Base-by-base conservation (phyloP, 257 asterid genomes). In the Fraxinus americana region DNA sequence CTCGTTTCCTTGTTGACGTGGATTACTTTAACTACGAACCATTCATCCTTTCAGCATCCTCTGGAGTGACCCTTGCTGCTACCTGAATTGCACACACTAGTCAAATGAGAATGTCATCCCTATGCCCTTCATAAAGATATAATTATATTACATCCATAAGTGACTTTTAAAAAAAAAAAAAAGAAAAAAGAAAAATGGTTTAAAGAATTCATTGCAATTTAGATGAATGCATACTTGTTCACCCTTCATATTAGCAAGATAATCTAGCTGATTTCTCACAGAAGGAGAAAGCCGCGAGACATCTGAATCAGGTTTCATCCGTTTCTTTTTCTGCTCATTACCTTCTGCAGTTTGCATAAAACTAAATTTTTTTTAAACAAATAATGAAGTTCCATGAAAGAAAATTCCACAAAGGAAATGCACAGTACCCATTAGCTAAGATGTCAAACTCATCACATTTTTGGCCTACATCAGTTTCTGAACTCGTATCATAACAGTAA, bases 11-110 rank as follows among this genome's bases (percentile, higher is more conserved):
- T 89, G 88, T 96, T 98, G 80, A 92, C 91, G 78, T 93, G 97
- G 76, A 86, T 91, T 77, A 93, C 99, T 90, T 91, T 96, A 77
- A 91, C 98, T 77, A 96, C 94, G 74, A 96, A 83, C 99, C 98
- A 96, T 83, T 93, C 99, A 78, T 96, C 97, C 79, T 96, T 96
- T 89, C 96, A 25, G 91, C 89, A 80, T 91, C 97, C 78, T 92
- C 99, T 84, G 85, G 96, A 69, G 85, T 86, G 80, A 96, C 93
- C 89, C 94, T 92, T 75, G 97, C 98, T 67, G 99, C 98, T 71
- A 96, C 99, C 99, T 93, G 85, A 75, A 73, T 54, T 21, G 54
- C 17, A 75, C 39, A 77, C 4, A 61, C 45, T 71, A 50, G 57
- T 73, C 54, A 50, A 63, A 80, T 11, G 54, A 57, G 69, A 73